Evolutionary conservation across 2,329 filamentous ascomycete genomes (phyloP).

Genomic region (Alternaria ethzedia): DNA sequence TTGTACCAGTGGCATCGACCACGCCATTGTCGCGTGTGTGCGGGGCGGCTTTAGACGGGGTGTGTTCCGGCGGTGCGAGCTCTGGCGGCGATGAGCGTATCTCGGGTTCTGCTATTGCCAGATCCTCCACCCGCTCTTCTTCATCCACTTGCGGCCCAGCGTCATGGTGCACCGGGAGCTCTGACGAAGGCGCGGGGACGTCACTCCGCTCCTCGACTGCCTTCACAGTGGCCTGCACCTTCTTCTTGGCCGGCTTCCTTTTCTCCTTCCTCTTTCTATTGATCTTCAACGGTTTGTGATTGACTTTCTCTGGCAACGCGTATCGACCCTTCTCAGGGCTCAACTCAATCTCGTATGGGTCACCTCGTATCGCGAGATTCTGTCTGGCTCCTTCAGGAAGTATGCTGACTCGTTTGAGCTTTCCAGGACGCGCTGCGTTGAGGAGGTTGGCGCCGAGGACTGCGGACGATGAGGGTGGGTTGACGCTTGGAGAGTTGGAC

Average conservation of each 20-base stretch:
- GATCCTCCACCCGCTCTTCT: neutral
- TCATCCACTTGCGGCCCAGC: neutral
- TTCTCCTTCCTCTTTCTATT: slow-evolving; percentile 6
- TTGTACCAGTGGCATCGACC: neutral
- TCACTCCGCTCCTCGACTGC: neutral
- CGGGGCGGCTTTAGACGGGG: neutral
- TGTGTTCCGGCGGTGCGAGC: neutral
- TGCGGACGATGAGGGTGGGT: slow-evolving; percentile 15
- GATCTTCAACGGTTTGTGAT: slow-evolving; percentile 15
- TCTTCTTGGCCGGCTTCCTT: slow-evolving; percentile 1
- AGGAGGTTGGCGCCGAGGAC: slow-evolving; percentile 33
- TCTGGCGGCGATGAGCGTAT: neutral
- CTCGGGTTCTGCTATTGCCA: neutral
- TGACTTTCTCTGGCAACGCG: slow-evolving; percentile 12
- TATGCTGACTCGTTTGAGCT: slow-evolving; percentile 27
- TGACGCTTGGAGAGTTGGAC: slow-evolving; percentile 11
- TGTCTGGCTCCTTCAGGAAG: slow-evolving; percentile 2
- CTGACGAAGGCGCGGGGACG: neutral
- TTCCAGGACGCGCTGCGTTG: slow-evolving; percentile 38
- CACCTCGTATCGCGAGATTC: slow-evolving; percentile 14
- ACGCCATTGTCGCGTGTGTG: neutral
- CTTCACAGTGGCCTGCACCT: neutral
- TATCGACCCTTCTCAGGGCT: slow-evolving; percentile 28
- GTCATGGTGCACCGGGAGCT: neutral
- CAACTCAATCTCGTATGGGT: slow-evolving; percentile 25